Conservation (phyloP, 768 basidiomycete genomes). For the Trametes meyenii region DNA sequence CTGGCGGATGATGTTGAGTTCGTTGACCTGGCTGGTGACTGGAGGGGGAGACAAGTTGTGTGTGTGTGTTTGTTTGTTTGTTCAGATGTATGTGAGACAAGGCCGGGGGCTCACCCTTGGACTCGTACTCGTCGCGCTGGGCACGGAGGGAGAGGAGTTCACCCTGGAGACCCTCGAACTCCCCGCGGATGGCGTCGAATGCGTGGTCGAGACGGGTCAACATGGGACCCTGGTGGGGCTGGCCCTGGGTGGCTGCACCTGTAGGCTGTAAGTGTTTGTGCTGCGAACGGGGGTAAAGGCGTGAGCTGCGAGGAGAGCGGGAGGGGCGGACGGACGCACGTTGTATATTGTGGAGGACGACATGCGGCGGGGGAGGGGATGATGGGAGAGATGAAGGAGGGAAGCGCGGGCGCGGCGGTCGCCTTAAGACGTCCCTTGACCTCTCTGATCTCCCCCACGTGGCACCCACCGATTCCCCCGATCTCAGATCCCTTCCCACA, state of each 20-base stretch:
- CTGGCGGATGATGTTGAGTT: slow-evolving; percentile 87
- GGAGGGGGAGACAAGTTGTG: slow-evolving; percentile 2
- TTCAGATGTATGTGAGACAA: slow-evolving; percentile 4
- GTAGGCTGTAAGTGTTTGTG: slow-evolving; percentile 47
- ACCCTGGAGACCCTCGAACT: slow-evolving; percentile 75
- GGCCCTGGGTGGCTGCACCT: slow-evolving; percentile 40
- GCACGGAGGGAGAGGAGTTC: slow-evolving; percentile 70
- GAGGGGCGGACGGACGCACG: slow-evolving; percentile 24
- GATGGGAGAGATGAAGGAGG: slow-evolving; percentile 26
- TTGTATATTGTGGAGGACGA: slow-evolving; percentile 35
- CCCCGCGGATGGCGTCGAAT: slow-evolving; percentile 79
- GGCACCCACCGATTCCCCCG: slow-evolving; percentile 15
- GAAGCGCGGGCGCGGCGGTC: slow-evolving; percentile 23
- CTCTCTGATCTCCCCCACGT: slow-evolving; percentile 27
- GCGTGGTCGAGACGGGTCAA: slow-evolving; percentile 67
- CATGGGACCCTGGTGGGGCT: slow-evolving; percentile 15
- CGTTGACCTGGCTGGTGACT: slow-evolving; percentile 86
- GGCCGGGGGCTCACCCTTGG: slow-evolving; percentile 65
- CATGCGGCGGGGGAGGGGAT: slow-evolving; percentile 26
- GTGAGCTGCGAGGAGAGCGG: background rate
- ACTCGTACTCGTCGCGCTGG: slow-evolving; percentile 90
- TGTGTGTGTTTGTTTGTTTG: slow-evolving; percentile 7
- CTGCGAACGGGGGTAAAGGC: slow-evolving; percentile 28
- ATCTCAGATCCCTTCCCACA: slow-evolving; percentile 26
- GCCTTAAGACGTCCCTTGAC: slow-evolving; percentile 23